Conservation (phyloP, 106 monocot species). For the Apostasia shenzhenica region DNA sequence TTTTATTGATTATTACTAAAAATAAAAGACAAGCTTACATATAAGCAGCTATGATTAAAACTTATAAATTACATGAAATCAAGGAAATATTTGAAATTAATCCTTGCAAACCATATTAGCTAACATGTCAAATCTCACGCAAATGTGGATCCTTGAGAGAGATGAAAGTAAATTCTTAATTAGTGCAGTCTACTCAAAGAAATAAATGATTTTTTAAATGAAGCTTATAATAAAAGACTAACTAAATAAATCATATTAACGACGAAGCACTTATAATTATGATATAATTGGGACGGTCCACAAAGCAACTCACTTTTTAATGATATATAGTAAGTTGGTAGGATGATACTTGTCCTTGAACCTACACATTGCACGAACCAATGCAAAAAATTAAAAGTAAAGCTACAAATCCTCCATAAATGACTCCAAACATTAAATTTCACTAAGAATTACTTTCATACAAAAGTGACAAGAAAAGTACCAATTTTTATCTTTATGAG, state of each 20-base stretch:
- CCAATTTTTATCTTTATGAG: constrained; percentile 97
- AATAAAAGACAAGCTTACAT: too few species aligned
- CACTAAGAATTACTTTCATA: not conserved
- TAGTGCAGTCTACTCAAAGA: too few species aligned
- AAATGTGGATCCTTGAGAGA: too few species aligned
- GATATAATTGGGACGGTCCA: not conserved
- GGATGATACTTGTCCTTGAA: constrained; percentile 98
- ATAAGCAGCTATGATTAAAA: not conserved
- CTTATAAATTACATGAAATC: not conserved
- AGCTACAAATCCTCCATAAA: not conserved
- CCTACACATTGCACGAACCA: constrained; percentile 34
- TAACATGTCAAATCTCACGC: too few species aligned
- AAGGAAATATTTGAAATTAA: not conserved
- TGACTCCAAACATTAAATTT: too few species aligned
- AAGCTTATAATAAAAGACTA: too few species aligned
- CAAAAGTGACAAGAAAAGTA: constrained; percentile 11
- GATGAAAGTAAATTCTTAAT: too few species aligned
- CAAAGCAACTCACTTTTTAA: constrained; percentile 66
- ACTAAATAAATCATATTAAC: too few species aligned
- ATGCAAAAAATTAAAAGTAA: not conserved
- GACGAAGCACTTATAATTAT: too few species aligned
- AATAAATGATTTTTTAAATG: too few species aligned
- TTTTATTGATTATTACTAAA: too few species aligned
- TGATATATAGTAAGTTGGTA: constrained; percentile 79
- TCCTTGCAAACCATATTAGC: not conserved